Conservation (phyloP, 2,329 filamentous ascomycete genomes). For the Aspergillus sp. region DNA sequence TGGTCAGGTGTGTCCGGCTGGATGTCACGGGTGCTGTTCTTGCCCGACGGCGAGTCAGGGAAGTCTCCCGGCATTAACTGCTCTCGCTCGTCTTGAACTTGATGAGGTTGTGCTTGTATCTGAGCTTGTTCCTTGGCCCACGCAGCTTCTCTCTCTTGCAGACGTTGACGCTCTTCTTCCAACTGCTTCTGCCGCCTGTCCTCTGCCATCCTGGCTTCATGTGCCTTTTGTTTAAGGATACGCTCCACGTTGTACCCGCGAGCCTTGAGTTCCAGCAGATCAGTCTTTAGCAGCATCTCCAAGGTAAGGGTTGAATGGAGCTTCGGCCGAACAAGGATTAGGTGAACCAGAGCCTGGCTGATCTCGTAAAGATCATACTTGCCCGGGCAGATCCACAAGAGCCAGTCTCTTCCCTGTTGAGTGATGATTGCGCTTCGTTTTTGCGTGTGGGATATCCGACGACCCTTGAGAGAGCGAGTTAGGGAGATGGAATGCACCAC, state of each 20-base stretch:
- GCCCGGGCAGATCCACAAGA: slow-evolving; percentile 73
- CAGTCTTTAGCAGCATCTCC: slow-evolving; percentile 85
- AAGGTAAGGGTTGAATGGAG: slow-evolving; percentile 88
- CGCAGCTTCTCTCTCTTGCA: slow-evolving; percentile 61
- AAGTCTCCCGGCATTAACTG: slow-evolving; percentile 74
- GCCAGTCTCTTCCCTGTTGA: slow-evolving; percentile 57
- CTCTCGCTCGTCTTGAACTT: slow-evolving; percentile 36
- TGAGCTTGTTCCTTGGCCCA: slow-evolving; percentile 46
- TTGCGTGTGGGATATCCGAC: slow-evolving; percentile 69
- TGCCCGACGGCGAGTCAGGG: slow-evolving; percentile 62
- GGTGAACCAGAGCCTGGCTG: slow-evolving; percentile 78
- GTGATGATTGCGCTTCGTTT: slow-evolving; percentile 74
- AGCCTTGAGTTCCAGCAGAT: slow-evolving; percentile 75
- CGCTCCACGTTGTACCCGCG: slow-evolving; percentile 97
- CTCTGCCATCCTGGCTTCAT: slow-evolving; percentile 84
- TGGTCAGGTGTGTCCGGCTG: slow-evolving; percentile 26
- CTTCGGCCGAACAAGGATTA: slow-evolving; percentile 78
- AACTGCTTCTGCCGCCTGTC: slow-evolving; percentile 72
- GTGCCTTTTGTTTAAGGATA: slow-evolving; percentile 83
- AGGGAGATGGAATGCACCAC: slow-evolving; percentile 78
- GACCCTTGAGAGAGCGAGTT: slow-evolving; percentile 72
- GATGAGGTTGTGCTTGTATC: slow-evolving; percentile 25
- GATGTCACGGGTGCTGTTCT: slow-evolving; percentile 21
- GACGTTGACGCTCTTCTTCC: slow-evolving; percentile 69
- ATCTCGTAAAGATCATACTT: slow-evolving; percentile 88